Base-by-base conservation (phyloP, 2,329 filamentous ascomycete species). In the Volutella citrinella region DNA sequence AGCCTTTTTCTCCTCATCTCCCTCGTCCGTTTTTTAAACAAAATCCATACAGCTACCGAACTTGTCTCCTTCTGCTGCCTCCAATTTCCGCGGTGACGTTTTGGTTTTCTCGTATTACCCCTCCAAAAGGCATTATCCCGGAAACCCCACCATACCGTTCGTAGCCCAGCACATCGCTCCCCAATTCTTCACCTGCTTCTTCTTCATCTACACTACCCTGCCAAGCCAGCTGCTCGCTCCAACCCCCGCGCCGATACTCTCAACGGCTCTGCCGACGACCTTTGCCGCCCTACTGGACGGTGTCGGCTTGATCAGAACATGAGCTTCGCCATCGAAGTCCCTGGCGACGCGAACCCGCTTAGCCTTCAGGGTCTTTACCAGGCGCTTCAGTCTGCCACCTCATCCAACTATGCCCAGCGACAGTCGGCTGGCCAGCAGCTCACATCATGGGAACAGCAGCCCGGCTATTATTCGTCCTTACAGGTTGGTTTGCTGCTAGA, bases 301-400 rank as follows among this genome's bases (percentile, higher is more conserved):
- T 41, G 37, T 38, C 37, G 39, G 49, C 42, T 40, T 40, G 42
- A 38, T n/a, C n/a, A n/a, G n/a, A 57, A 40, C 54, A 87, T 87
- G 83, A 78, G 71, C 57, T 82, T 82, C 60, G 64, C 76, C 40
- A 80, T 94, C 56, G 88, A 95, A 66, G 80, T 88, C 40, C 76
- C 86, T 7, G 89, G 85, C 46, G 88, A 93, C 66, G 84, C 88
- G 27, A 88, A 74, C 48, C 84, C 85, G 34, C 68, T 90, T 43
- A 80, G 63, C 39, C 61, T 74, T 38, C 69, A 75, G 38, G 76
- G 81, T 55, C 73, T 90, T 17, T 80, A 78, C 54, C 75, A 76
- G 44, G 75, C 76, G 10, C 66, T 90, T 34, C 68, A 80, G 41
- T 69, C 76, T 35, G 82, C 82, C 20, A 76, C 76, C 25, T 82